These are phyloP conservation scores for Stipa capillata DNA, from an alignment of 176 grass and related monocot genomes.

Conservation along the genomic window DNA sequence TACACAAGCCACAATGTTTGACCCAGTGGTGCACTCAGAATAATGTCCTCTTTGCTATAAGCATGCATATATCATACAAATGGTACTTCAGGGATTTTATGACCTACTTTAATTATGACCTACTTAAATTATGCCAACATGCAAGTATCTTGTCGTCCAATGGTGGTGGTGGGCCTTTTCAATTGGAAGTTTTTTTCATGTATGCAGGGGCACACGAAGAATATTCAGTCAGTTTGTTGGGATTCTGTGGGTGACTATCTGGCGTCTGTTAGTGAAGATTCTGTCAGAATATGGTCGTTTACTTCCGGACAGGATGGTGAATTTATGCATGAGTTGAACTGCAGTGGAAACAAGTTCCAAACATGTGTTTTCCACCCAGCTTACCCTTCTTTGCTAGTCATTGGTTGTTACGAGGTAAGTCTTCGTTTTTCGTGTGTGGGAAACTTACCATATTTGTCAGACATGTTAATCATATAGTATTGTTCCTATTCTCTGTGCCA, in stretches of 20 bases:
- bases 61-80: too few relatives aligned
- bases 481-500: neutral
- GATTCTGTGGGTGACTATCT: slow-evolving; percentile 63
- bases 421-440: too few relatives aligned
- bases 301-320: slow-evolving; percentile 50
- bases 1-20: neutral
- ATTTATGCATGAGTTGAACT: slow-evolving; percentile 59
- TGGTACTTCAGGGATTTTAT: neutral
- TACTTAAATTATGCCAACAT: too few relatives aligned
- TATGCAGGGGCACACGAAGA: slow-evolving; percentile 77
- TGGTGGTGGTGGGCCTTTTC: neutral
- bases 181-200: neutral
- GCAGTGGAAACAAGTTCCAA: slow-evolving; percentile 69
- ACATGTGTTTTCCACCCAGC: slow-evolving; percentile 81
- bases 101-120: neutral
- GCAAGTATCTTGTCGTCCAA: neutral
- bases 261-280: slow-evolving; percentile 81
- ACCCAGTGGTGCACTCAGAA: neutral
- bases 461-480: neutral
- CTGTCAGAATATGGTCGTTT: slow-evolving; percentile 69
- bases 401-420: slow-evolving; percentile 84
- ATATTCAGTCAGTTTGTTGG: slow-evolving; percentile 81
- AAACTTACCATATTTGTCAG: neutral
- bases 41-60: neutral
- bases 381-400: slow-evolving; percentile 53